phyloP scores from a whole-genome alignment of 164 flowering plant genomes.

The Platanus orientalis region DNA sequence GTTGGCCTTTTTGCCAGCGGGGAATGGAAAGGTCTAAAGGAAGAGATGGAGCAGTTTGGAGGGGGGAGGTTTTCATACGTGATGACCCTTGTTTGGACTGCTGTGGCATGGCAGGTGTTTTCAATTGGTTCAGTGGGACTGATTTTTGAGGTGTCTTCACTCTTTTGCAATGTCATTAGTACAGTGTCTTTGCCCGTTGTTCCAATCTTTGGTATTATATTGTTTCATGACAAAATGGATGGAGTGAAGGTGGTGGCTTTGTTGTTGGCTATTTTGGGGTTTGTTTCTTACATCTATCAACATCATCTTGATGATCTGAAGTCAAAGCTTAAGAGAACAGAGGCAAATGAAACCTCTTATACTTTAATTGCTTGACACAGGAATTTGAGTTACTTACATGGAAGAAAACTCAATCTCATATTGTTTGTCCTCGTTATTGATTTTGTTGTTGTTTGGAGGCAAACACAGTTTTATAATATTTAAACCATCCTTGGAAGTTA shows the following conservation, averaged over 20 bases:
- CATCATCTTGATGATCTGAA: slow-evolving; percentile 25
- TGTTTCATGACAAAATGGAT: slow-evolving; percentile 34
- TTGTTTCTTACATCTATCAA: too few relatives aligned
- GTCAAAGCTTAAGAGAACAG: slow-evolving; percentile 6
- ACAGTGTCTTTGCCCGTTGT: slow-evolving; percentile 27
- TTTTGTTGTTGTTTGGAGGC: too few relatives aligned
- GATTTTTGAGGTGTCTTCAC: too few relatives aligned
- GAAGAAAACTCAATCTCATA: too few relatives aligned
- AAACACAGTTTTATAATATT: too few relatives aligned
- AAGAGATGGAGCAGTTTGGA: slow-evolving; percentile 26
- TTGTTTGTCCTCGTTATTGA: too few relatives aligned
- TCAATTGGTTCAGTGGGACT: slow-evolving; percentile 28
- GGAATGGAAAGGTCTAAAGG: slow-evolving; percentile 28
- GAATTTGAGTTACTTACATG: too few relatives aligned
- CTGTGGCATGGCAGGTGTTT: slow-evolving; percentile 28
- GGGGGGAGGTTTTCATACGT: slow-evolving; percentile 24
- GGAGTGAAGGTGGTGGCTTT: slow-evolving; percentile 31
- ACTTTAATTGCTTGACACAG: too few relatives aligned
- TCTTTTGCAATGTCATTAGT: too few relatives aligned
- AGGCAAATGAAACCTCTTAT: slow-evolving; percentile 1
- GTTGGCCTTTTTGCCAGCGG: too few relatives aligned
- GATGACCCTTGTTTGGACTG: slow-evolving; percentile 25
- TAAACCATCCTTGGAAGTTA: too few relatives aligned
- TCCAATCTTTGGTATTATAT: slow-evolving; percentile 26
- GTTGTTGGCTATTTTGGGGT: too few relatives aligned